These are phyloP conservation scores for Fusarium begoniae DNA, from an alignment of 2,329 filamentous ascomycete species.

Conservation along the genomic window DNA sequence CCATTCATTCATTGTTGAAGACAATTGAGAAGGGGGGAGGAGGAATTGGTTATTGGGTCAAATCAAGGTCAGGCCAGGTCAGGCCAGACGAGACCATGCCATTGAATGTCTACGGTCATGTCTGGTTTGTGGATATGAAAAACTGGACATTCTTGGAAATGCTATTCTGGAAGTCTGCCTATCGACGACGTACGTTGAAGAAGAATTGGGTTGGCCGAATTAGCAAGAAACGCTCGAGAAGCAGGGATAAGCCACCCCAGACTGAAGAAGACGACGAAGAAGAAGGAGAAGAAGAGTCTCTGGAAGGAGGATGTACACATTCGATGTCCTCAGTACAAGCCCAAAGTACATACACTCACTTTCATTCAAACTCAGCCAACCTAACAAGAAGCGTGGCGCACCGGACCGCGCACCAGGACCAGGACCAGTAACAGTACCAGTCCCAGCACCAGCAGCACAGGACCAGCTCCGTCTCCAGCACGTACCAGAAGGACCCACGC, in stretches of 20 bases:
- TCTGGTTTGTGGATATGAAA: not conserved
- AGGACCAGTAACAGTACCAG: not conserved
- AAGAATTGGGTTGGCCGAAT: conserved; percentile 32
- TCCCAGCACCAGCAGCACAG: not conserved
- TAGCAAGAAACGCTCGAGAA: conserved; percentile 8
- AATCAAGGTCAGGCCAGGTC: conserved; percentile 7
- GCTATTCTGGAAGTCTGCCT: conserved; percentile 1
- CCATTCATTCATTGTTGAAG: conserved; percentile 2
- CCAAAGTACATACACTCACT: conserved; percentile 1
- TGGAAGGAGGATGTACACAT: conserved; percentile 1
- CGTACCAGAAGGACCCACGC: conserved; percentile 13
- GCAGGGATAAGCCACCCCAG: conserved; percentile 37
- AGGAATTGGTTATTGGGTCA: not conserved
- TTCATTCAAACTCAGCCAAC: not conserved
- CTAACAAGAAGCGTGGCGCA: conserved; percentile 28
- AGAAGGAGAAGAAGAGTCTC: not conserved
- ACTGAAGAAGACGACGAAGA: conserved; percentile 1
- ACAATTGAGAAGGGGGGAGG: conserved; percentile 5
- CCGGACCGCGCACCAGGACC: conserved; percentile 32
- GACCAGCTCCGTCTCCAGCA: not conserved
- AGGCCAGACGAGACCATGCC: conserved; percentile 2
- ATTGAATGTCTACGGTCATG: conserved; percentile 1
- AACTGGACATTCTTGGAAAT: conserved; percentile 1
- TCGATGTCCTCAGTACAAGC: conserved; percentile 26
- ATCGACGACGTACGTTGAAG: not conserved